These are phyloP conservation scores for Dalbergia cochinchinensis DNA, from an alignment of 306 rosid species.

Conservation along the genomic window DNA sequence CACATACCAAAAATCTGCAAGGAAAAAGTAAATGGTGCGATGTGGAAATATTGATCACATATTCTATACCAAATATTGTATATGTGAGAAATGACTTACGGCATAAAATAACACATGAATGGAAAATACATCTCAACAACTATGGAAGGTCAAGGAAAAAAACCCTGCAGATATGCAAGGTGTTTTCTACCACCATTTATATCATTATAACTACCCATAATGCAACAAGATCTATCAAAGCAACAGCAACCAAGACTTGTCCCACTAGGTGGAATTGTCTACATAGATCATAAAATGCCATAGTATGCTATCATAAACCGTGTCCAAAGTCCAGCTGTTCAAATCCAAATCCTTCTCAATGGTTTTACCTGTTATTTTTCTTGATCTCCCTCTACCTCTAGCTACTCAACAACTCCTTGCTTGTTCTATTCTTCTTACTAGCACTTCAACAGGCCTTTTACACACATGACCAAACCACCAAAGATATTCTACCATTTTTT, in stretches of 20 bases:
- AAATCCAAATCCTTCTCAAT: not conserved
- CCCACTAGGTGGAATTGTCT: too few relatives aligned
- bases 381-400: too few relatives aligned
- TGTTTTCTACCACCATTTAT: not conserved
- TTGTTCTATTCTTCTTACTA: not conserved
- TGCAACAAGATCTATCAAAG: not conserved
- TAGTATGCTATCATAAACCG: too few relatives aligned
- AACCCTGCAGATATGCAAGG: not conserved
- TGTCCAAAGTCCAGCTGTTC: too few relatives aligned
- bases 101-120: not conserved
- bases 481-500: not conserved
- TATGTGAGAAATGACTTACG: slow-evolving; percentile 4
- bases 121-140: slow-evolving; percentile 17
- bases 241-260: too few relatives aligned
- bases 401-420: not conserved
- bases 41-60: slow-evolving; percentile 20
- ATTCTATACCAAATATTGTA: slow-evolving; percentile 13
- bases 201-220: not conserved
- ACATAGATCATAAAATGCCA: too few relatives aligned
- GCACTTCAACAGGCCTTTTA: not conserved
- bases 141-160: not conserved
- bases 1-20: slow-evolving; percentile 2
- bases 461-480: not conserved
- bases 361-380: too few relatives aligned
- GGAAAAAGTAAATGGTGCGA: not conserved